Conservation (phyloP, 2,329 filamentous ascomycete genomes). For the Fusarium humuli region DNA sequence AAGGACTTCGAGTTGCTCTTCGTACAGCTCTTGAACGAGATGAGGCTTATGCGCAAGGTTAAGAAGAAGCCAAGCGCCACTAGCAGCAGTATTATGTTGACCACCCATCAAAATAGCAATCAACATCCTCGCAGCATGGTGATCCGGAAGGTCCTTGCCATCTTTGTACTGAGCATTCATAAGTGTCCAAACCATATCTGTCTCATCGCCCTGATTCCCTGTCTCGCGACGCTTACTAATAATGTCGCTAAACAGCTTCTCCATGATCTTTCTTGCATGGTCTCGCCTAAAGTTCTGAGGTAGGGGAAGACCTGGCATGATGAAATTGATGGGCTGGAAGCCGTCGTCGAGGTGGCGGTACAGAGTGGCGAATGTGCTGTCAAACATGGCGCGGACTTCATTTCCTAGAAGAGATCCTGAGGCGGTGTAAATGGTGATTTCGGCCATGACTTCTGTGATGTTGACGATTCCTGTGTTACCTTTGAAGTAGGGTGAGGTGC, state of each 20-base stretch:
- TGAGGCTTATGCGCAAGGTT: conserved; percentile 82
- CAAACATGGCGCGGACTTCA: conserved; percentile 82
- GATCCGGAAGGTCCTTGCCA: conserved; percentile 78
- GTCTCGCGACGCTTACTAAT: conserved; percentile 74
- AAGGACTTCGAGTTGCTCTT: conserved; percentile 79
- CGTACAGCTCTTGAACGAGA: conserved; percentile 81
- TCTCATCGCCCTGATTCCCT: conserved; percentile 61
- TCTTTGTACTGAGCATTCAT: conserved; percentile 89
- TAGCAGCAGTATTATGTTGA: conserved; percentile 88
- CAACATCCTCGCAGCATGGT: conserved; percentile 90
- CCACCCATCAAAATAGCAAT: conserved; percentile 92
- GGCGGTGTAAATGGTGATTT: conserved; percentile 92
- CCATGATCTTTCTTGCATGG: conserved; percentile 80
- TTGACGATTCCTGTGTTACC: conserved; percentile 75
- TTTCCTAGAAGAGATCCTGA: conserved; percentile 85
- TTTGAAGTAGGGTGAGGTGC: conserved; percentile 73
- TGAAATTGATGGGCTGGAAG: conserved; percentile 89
- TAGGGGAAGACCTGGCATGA: conserved; percentile 85
- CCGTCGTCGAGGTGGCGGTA: conserved; percentile 92
- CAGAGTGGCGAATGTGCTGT: conserved; percentile 81
- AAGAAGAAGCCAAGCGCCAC: conserved; percentile 84
- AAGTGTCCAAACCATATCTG: conserved; percentile 89
- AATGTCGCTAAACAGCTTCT: conserved; percentile 82
- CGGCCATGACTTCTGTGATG: conserved; percentile 79
- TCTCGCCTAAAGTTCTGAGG: conserved; percentile 87